Base-by-base conservation (phyloP, 495 filamentous ascomycete genomes). In the Opeltia flavorubescens region DNA sequence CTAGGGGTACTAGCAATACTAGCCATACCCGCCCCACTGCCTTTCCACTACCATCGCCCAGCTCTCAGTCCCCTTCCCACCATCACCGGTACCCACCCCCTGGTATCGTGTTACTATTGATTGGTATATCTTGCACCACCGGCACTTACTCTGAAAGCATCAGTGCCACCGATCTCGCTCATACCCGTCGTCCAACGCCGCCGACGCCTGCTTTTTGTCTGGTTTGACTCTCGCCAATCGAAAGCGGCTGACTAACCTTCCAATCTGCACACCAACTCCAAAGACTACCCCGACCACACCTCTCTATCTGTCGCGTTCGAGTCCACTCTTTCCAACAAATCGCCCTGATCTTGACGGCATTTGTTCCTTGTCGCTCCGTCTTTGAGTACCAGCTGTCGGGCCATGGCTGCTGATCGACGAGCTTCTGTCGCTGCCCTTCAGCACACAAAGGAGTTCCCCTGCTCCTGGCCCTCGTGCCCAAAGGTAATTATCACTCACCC, bases 401-500 rank as follows among this genome's bases (percentile, higher is more conserved):
- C 13, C 38, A 41, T 41, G 38, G 38, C 38, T 25, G 21, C 38
- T 41, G 38, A 41, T 25, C 38, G 38, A 5, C 38, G 38, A 41
- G 4, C 38, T 21, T 41, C 38, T 25, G 21, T 41, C 38, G 21
- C 35, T 39, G 35, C 18, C 38, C 38, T 41, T 25, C 38, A 41
- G 25, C 38, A 41, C 25, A 41, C 38, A 17, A 41, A 41, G 38
- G 38, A 41, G 7, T 41, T 41, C 38, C 38, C 38, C 17, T 41
- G 38, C 38, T 7, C 5, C 0, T 41, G 38, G 38, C 38, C 38
- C 13, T 21, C 18, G 4, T 41, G 38, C 20, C 38, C 38, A 15
- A 41, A 41, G 38, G 38, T 41, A 25, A 41, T 24, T 25, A 13
- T 13, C 21, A 12, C 38, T 12, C 21, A 12, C 5, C 13, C 12